Percentiles rank a stretch among this genome's conserved stretches.
Evolutionary conservation across 1,284 basidiomycete genomes (phyloP).

Genomic region (Schizophyllum commune): DNA sequence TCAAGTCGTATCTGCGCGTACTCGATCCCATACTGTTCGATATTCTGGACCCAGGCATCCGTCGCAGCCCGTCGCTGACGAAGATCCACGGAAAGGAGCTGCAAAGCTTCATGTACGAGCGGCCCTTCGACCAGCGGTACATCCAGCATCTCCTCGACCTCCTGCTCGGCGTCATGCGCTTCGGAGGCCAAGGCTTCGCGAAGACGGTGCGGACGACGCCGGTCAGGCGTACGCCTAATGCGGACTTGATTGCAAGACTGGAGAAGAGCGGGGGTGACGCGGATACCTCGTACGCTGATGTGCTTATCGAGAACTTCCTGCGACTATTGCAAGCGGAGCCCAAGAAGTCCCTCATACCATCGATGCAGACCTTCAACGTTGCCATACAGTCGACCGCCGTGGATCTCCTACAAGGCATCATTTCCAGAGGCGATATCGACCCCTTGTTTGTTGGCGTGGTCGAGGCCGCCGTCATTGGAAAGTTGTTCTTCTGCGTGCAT

Average conservation of each 20-base stretch:
- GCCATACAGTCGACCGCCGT: constrained; percentile 68
- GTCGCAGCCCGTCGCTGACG: constrained; percentile 37
- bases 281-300: constrained; percentile 52
- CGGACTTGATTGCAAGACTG: constrained; percentile 50
- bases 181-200: constrained; percentile 83
- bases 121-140: constrained; percentile 72
- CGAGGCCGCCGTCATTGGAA: constrained; percentile 66
- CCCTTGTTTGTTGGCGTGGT: constrained; percentile 49
- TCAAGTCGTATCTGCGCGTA: constrained; percentile 85
- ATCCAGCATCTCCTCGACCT: constrained; percentile 67
- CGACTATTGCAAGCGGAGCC: constrained; percentile 73
- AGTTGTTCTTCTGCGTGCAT: constrained; percentile 72
- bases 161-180: constrained; percentile 72
- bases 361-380: constrained; percentile 56
- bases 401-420: constrained; percentile 77
- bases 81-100: constrained; percentile 62
- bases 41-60: constrained; percentile 64
- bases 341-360: constrained; percentile 31
- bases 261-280: constrained; percentile 20
- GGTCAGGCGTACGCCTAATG: constrained; percentile 55
- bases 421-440: constrained; percentile 75
- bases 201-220: constrained; percentile 57
- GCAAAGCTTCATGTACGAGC: constrained; percentile 60
- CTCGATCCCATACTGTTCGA: constrained; percentile 83
- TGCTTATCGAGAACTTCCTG: constrained; percentile 60